Percentiles rank a stretch among this genome's conserved stretches.
These are phyloP conservation scores for Saturnispora galanensis DNA, from an alignment of 805 yeast genomes.

Conservation along the genomic window DNA sequence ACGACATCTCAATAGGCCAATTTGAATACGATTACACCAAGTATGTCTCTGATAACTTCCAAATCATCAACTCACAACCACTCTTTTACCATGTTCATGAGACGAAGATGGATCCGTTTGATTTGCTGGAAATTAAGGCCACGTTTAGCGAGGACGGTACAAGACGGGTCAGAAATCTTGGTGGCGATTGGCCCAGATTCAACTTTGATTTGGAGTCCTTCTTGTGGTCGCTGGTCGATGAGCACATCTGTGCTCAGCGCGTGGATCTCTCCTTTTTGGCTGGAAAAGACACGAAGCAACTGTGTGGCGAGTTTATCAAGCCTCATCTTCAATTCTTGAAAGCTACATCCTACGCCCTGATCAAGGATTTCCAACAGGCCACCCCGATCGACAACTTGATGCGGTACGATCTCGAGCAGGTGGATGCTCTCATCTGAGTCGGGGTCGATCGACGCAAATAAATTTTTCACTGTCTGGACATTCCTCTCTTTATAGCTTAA, in stretches of 20 bases:
- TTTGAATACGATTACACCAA: conserved; percentile 14
- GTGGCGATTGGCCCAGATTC: conserved; percentile 15
- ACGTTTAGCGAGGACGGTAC: conserved; percentile 10
- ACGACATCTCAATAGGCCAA: not conserved
- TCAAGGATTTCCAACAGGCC: conserved; percentile 6
- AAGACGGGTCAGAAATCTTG: conserved; percentile 14
- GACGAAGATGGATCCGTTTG: conserved; percentile 41
- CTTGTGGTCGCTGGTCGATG: conserved; percentile 17
- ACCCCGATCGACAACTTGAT: conserved; percentile 9
- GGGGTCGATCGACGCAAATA: not conserved
- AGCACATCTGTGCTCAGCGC: conserved; percentile 14
- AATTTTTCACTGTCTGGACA: not conserved
- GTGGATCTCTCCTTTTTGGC: conserved; percentile 10
- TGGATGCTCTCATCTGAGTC: too few relatives aligned
- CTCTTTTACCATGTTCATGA: conserved; percentile 33
- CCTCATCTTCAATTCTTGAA: conserved; percentile 11
- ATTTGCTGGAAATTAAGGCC: conserved; percentile 9
- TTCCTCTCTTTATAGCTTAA: not conserved
- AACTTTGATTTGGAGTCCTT: conserved; percentile 17
- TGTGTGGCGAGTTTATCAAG: conserved; percentile 11
- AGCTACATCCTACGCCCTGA: not conserved
- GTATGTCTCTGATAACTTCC: conserved; percentile 12
- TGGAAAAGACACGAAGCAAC: conserved; percentile 2
- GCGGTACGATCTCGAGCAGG: too few relatives aligned
- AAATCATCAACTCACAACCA: conserved; percentile 14